Base-by-base conservation (phyloP, 1,284 basidiomycete species). In the Trichosporon coremiiforme region DNA sequence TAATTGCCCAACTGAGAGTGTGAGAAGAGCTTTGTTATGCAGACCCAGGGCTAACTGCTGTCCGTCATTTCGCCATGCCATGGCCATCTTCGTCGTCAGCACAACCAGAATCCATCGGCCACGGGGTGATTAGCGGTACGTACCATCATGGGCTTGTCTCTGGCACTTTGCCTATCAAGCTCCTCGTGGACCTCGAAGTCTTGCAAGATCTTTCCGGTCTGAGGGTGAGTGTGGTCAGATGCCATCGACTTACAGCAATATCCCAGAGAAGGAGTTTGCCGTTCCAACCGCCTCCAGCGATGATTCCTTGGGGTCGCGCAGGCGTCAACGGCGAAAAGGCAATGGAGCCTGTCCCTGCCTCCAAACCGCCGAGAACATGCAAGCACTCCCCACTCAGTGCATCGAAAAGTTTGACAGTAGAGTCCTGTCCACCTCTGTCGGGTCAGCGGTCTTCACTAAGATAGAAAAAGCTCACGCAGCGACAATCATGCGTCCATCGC, bases 261-360 rank as follows among this genome's bases (percentile, higher is more conserved):
- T 82, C 78, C 79, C 80, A 83, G 0, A 83, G 70, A 2, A 75
- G 50, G 0, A 80, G 57, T 38, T 76, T 73, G 0, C 79, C 80
- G 66, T 80, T 72, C 80, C 80, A 82, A 15, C 79, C 79, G 4
- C 80, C 81, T 0, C 72, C 80, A 2, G 81, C 81, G 7, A 82
- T 66, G 12, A 75, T 65, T 4, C 79, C 79, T 3, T 73, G 22
- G 1, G 55, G 62, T 1, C 75, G 74, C 0, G 72, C 71, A 5
- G 75, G 64, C 2, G 71, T 72, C 1, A 67, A n/a, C 3, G 80
- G 79, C 0, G 77, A 77, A 65, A 83, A 83, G 0, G 80, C 75
- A 9, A 83, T 72, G 0, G 76, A 78, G 0, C 79, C 77, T 0
- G 79, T 81, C 2, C 81, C 80, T 0, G 70, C 60, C 47, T 83